Base-by-base conservation (phyloP, 2,329 filamentous ascomycete species). In the Endocalyx cinctus region DNA sequence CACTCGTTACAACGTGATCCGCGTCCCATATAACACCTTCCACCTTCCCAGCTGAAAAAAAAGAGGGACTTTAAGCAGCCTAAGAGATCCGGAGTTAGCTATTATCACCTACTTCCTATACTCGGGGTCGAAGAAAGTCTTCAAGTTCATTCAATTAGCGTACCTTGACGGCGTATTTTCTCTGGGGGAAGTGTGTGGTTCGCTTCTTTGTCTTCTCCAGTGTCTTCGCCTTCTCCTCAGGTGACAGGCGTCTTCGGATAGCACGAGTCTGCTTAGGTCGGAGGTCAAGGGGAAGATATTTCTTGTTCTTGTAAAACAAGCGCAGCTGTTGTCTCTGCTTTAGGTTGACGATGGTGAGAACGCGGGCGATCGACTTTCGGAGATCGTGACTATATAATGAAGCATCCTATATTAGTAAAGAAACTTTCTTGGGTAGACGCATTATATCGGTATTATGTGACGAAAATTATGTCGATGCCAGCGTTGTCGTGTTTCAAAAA, bases 261-360 rank as follows among this genome's bases (percentile, higher is more conserved):
- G 89, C 92, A 61, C 92, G 89, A 65, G 92, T 98, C 77, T 92
- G 82, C 86, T 97, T 97, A 66, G 88, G 72, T 71, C 92, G 87
- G 76, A 98, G 89, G 70, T 98, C 94, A 67, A 98, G 87, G 51
- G 92, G 92, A 50, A 88, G 74, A 81, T 96, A 96, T 80, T 96
- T 97, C 87, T 97, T 97, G 83, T 84, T 85, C 81, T 95, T 94
- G 83, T 98, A 98, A 85, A 97, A 97, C 55, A 97, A 79, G 60
- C 89, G 88, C 61, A 98, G 87, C 76, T 97, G 89, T 54, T 87
- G 78, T 69, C 94, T 85, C 79, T 98, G 92, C 82, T 94, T 97
- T 72, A 88, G 84, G 81, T 97, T 98, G 83, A 98, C 95, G 76
- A 98, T 80, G 70, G 92, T 98, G 60, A 98, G 83, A 72, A 96